Evolutionary conservation across 768 basidiomycete species (phyloP).

Genomic region (Fistulinella prunicolor): DNA sequence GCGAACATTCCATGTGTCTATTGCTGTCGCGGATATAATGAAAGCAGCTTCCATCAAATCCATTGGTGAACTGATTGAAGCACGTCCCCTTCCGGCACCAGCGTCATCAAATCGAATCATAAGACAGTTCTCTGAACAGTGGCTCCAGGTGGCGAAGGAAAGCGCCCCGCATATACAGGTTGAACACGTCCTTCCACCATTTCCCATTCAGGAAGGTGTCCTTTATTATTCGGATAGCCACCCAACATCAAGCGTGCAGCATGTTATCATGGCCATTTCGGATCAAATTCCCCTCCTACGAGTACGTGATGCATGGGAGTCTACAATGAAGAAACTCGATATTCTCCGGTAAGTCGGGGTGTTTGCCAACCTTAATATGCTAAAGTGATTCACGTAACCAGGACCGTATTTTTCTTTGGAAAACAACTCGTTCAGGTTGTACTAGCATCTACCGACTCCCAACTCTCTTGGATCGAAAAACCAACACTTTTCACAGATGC

Average conservation of each 20-base stretch:
- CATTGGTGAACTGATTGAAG: slow-evolving; percentile 18
- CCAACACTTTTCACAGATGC: slow-evolving; percentile 5
- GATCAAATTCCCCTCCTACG: slow-evolving; percentile 15
- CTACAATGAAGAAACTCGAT: slow-evolving; percentile 23
- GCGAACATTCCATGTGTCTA: slow-evolving; percentile 11
- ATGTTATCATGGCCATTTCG: slow-evolving; percentile 35
- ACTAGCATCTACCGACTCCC: slow-evolving; percentile 11
- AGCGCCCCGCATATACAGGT: slow-evolving; percentile 5
- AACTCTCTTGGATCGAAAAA: slow-evolving; percentile 19
- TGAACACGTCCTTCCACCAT: slow-evolving; percentile 37
- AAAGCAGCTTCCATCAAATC: slow-evolving; percentile 19
- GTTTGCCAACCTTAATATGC: not conserved
- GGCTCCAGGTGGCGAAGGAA: slow-evolving; percentile 12
- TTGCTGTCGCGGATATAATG: slow-evolving; percentile 33
- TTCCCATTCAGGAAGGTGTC: slow-evolving; percentile 48
- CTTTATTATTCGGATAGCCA: slow-evolving; percentile 39
- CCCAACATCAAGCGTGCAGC: slow-evolving; percentile 43
- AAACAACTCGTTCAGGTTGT: slow-evolving; percentile 29
- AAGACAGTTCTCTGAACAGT: slow-evolving; percentile 16
- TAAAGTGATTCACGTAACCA: slow-evolving; percentile 5
- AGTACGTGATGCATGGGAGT: slow-evolving; percentile 36
- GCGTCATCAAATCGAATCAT: slow-evolving; percentile 1
- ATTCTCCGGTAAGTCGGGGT: slow-evolving; percentile 25
- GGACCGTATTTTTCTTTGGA: slow-evolving; percentile 34
- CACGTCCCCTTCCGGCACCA: not conserved